Base-by-base conservation (phyloP, 495 filamentous ascomycete genomes). In the Penicillium crystallinum region DNA sequence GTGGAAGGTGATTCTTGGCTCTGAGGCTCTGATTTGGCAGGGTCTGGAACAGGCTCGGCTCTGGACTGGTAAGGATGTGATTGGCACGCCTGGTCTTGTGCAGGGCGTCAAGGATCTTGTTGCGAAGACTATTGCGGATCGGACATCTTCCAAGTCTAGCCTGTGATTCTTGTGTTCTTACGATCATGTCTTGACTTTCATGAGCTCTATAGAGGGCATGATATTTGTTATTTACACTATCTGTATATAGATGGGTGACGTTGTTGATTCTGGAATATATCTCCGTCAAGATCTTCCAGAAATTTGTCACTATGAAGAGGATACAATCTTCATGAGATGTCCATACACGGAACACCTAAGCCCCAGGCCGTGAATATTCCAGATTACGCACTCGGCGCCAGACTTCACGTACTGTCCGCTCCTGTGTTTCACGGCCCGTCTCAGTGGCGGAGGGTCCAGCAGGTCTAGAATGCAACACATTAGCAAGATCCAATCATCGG, bases 21-120 rank as follows among this genome's bases (percentile, higher is more conserved):
- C 81, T 0, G 86, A 89, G 68, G 82, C 85, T 1, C 67, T 90
- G 70, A 84, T 88, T 62, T 88, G 81, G 76, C 87, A 90, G 67
- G 86, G 86, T 7, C 68, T 89, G 47, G 85, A 88, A 59, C 85
- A 89, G 70, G 77, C 81, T 41, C 76, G 74, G 52, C 76, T 82
- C 19, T 89, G 85, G 84, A 84, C 80, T 27, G 76, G 77, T 3
- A 65, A 69, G 48, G 70, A 77, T 36, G 63, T 80, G 15, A 66
- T 77, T 41, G 73, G 77, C 25, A 71, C 83, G 36, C 82, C 82
- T 6, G 71, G 64, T 1, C 45, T 74, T 41, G 73, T 82, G 23
- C 61, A 76, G 36, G 55, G 74, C 46, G 75, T 82, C 2, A 78
- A 82, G 61, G 68, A 76, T 25, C 55, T 72, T 12, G 77, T 84